Evolutionary conservation across 2,329 filamentous ascomycete genomes (phyloP).

Genomic region (Cytospora piceicola): DNA sequence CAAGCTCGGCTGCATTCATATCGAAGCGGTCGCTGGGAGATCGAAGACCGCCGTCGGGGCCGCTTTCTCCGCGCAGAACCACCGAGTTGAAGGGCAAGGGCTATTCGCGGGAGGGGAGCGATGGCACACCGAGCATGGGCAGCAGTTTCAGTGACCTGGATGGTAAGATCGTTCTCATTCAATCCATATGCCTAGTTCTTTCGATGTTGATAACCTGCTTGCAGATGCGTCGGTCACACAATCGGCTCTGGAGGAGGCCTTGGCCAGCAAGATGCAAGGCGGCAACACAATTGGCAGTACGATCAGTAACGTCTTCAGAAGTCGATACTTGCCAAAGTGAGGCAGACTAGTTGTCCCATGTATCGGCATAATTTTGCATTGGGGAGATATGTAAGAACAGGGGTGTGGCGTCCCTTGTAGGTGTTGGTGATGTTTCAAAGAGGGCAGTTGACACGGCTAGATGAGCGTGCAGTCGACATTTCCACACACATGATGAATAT

Average conservation of each 20-base stretch:
- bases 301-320: constrained; percentile 71
- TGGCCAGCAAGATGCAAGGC: constrained; percentile 72
- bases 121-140: constrained; percentile 78
- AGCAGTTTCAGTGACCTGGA: constrained; percentile 88
- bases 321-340: constrained; percentile 55
- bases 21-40: constrained; percentile 39
- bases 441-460: background rate
- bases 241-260: constrained; percentile 76
- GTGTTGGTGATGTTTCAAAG: background rate
- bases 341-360: background rate
- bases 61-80: constrained; percentile 62
- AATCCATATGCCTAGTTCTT: constrained; percentile 17
- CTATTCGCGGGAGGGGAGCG: constrained; percentile 65
- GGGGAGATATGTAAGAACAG: background rate
- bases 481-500: background rate
- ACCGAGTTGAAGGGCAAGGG: constrained; percentile 60
- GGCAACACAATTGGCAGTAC: constrained; percentile 59
- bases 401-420: background rate
- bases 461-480: background rate
- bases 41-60: constrained; percentile 45
- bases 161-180: constrained; percentile 50
- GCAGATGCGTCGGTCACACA: constrained; percentile 81
- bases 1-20: constrained; percentile 53
- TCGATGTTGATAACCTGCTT: constrained; percentile 23
- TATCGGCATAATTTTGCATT: background rate